phyloP scores from a whole-genome alignment of 805 yeast genomes.

The Schwanniomyces pseudopolymorphus region DNA sequence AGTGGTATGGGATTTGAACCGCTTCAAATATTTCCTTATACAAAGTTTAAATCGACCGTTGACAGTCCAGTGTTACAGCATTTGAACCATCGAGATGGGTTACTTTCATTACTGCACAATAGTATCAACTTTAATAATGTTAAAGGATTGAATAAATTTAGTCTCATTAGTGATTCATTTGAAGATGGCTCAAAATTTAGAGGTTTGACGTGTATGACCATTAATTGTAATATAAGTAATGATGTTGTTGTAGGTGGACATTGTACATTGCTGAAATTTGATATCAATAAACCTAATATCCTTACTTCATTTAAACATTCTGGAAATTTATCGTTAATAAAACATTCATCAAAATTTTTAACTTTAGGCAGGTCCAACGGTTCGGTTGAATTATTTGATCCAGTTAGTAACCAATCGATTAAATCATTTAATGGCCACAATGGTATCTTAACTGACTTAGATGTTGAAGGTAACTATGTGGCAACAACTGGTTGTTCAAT shows the following conservation, averaged over 20 bases:
- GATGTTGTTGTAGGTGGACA: constrained; percentile 29
- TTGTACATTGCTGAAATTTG: constrained; percentile 28
- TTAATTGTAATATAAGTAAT: constrained; percentile 27
- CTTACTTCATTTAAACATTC: constrained; percentile 34
- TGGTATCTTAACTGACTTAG: constrained; percentile 62
- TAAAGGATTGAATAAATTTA: constrained; percentile 29
- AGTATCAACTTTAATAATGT: constrained; percentile 34
- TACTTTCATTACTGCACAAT: constrained; percentile 31
- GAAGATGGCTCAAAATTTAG: constrained; percentile 14
- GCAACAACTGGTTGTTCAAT: constrained; percentile 81
- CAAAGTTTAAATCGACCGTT: constrained; percentile 31
- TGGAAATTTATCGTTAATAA: constrained; percentile 47
- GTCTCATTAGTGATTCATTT: constrained; percentile 12
- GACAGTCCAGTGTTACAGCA: constrained; percentile 26
- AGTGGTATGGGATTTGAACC: constrained; percentile 15
- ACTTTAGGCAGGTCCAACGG: constrained; percentile 63
- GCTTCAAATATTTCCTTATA: constrained; percentile 32
- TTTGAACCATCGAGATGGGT: constrained; percentile 31
- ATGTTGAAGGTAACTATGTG: constrained; percentile 61
- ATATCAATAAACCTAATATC: constrained; percentile 28
- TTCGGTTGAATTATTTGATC: constrained; percentile 62
- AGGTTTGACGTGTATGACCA: constrained; percentile 31
- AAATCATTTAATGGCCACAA: constrained; percentile 60
- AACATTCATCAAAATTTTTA: constrained; percentile 47
- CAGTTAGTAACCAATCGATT: constrained; percentile 45